Base-by-base conservation (phyloP, 148 eudicot genomes). In the Chenopodium album region DNA sequence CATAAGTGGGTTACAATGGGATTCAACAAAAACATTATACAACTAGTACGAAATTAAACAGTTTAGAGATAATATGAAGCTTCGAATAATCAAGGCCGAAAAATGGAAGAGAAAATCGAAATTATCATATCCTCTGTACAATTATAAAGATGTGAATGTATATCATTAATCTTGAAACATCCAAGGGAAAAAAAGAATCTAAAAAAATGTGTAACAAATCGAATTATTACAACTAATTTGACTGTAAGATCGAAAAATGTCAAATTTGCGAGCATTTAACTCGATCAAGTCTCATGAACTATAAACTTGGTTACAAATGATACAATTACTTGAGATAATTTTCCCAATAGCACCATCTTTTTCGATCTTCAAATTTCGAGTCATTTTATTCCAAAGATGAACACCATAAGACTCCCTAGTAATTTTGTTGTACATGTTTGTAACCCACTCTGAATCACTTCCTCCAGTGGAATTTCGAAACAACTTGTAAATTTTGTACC, bases 371-470 rank as follows among this genome's bases (percentile, higher is more conserved):
- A 89, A 64, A 34, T 74, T 79, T 0, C 84, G 79, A 66, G 89
- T 93, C 28, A 77, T 70, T 79, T 82, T 92, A 32, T 94, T 94
- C 98, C 98, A 94, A 19, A 94, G 80, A 64, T 94, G 98, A 10
- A 94, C 83, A 31, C 89, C 98, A 83, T 85, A 94, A 48, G 85
- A 87, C 73, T 60, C 76, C 14, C 32, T n/a, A 41, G 46, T 76
- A 13, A 89, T 77, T 81, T 83, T 89, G 11, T 4, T 20, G 74
- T 85, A 41, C 76, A 86, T 87, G 0, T 79, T 85, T 8, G 76
- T 68, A 28, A 85, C 90, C 97, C 95, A 89, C 52, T 34, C 88
- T 0, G 71, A 34, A 29, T 82, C 80, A 23, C 17, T 76, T 34
- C 9, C 59, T 4, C 44, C 26, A 41, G 29, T 73, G 7, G 92